These are phyloP conservation scores for Lolium multiflorum DNA, from an alignment of 176 grass and related monocot species.

Conservation along the genomic window DNA sequence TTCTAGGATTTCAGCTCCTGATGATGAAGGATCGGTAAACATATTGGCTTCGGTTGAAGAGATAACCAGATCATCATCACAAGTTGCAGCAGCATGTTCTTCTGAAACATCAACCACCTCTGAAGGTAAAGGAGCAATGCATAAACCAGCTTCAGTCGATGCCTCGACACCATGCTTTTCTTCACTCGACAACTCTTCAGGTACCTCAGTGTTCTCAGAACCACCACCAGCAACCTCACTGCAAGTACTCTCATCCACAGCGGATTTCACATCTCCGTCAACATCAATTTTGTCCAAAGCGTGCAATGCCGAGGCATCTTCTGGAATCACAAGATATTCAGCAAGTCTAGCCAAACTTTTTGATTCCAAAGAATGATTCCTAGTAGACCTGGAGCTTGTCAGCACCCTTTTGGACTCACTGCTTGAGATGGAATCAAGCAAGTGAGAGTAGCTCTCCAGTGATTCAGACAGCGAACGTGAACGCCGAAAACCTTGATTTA, in stretches of 20 bases:
- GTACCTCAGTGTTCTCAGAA: conserved; percentile 15
- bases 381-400: conserved; percentile 51
- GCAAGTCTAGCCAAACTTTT: conserved; percentile 37
- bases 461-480: conserved; percentile 84
- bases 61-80: conserved; percentile 33
- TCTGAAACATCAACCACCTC: conserved; percentile 38
- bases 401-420: conserved; percentile 53
- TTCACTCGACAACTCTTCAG: neutral
- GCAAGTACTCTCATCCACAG: conserved; percentile 1
- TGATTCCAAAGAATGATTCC: conserved; percentile 50
- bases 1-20: neutral
- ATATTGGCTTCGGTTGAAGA: conserved; percentile 6
- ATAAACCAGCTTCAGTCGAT: conserved; percentile 16
- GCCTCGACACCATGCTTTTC: neutral
- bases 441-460: conserved; percentile 71
- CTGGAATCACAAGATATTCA: conserved; percentile 45
- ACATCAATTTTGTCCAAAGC: neutral
- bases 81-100: conserved; percentile 13
- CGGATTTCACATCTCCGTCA: conserved; percentile 23
- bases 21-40: too few relatives aligned
- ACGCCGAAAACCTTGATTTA: conserved; percentile 57
- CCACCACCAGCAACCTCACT: conserved; percentile 3
- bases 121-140: conserved; percentile 24
- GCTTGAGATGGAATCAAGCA: conserved; percentile 71
- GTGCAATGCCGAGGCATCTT: conserved; percentile 16